Percentiles rank a stretch among this genome's conserved stretches.
Conservation (phyloP, 2,329 filamentous ascomycete species). For the Epichloe sibirici region DNA sequence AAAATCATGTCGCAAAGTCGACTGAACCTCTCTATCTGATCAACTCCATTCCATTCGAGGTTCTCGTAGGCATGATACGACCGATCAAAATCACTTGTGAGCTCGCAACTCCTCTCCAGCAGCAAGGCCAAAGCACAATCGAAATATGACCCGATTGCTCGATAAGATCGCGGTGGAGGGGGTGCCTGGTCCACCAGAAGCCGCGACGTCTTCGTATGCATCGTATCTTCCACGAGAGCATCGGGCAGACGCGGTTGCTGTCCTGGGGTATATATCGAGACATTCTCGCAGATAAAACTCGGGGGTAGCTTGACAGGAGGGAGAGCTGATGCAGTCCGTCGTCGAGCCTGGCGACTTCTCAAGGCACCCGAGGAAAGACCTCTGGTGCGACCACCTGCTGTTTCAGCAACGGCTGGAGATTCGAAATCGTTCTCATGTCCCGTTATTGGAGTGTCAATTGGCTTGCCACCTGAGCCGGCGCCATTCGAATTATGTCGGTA, state of each 20-base stretch:
- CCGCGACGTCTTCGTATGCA: constrained; percentile 18
- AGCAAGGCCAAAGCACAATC: constrained; percentile 15
- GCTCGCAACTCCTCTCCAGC: constrained; percentile 9
- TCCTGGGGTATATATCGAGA: constrained; percentile 22
- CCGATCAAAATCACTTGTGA: constrained; percentile 9
- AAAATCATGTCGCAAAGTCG: constrained; percentile 23
- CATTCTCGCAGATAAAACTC: constrained; percentile 42
- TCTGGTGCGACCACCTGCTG: constrained; percentile 15
- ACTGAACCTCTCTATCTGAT: constrained; percentile 11
- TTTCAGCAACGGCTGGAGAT: constrained; percentile 16
- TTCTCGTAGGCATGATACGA: constrained; percentile 4
- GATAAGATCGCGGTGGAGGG: constrained; percentile 12
- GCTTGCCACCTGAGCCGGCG: constrained; percentile 15
- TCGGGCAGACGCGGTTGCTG: constrained; percentile 17
- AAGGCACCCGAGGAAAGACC: constrained; percentile 13
- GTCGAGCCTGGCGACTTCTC: constrained; percentile 21
- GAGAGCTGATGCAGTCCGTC: constrained; percentile 25
- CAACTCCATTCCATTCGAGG: constrained; percentile 5
- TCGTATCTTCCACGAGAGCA: constrained; percentile 21
- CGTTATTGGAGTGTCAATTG: constrained; percentile 14
- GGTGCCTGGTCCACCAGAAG: constrained; percentile 16
- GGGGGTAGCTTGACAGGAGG: constrained; percentile 46
- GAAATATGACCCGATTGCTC: constrained; percentile 20
- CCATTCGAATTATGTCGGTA: constrained; percentile 8
- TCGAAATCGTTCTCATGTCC: constrained; percentile 18